Percentiles rank a stretch among this genome's conserved stretches.
Evolutionary conservation across 805 yeast genomes (phyloP).

Genomic region (Candida jianshihensis): DNA sequence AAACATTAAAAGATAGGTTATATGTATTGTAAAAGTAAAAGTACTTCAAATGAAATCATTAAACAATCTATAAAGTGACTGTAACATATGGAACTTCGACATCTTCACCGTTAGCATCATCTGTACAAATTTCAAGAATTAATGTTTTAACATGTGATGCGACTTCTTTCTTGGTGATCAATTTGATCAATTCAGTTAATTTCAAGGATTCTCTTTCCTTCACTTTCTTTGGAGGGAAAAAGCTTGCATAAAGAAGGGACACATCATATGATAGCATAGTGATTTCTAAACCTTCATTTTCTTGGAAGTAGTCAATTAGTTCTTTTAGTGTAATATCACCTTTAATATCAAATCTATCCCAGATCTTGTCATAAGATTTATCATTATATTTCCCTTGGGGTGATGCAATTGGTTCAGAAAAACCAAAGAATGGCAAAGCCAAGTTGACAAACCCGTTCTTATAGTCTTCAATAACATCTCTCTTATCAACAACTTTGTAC

Average conservation of each 20-base stretch:
- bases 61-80: slow-evolving; percentile 38
- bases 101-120: slow-evolving; percentile 88
- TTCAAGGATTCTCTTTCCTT: slow-evolving; percentile 66
- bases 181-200: slow-evolving; percentile 70
- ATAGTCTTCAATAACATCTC: slow-evolving; percentile 71
- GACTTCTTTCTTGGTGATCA: slow-evolving; percentile 79
- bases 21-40: too few relatives aligned
- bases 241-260: slow-evolving; percentile 83
- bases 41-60: too few relatives aligned
- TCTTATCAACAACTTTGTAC: slow-evolving; percentile 78
- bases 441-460: slow-evolving; percentile 89
- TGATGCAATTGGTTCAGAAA: slow-evolving; percentile 91
- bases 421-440: slow-evolving; percentile 94
- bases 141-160: slow-evolving; percentile 68
- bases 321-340: slow-evolving; percentile 74
- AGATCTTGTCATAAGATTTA: slow-evolving; percentile 77
- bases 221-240: slow-evolving; percentile 86
- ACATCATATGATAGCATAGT: slow-evolving; percentile 91
- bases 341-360: slow-evolving; percentile 87
- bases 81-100: slow-evolving; percentile 90
- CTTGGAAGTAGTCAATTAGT: slow-evolving; percentile 66
- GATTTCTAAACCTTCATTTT: slow-evolving; percentile 78
- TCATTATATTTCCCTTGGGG: slow-evolving; percentile 74
- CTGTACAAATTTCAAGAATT: slow-evolving; percentile 87
- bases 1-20: too few relatives aligned